Evolutionary conservation across 306 rosid species (phyloP).

Genomic region (Astragalus membranaceus): DNA sequence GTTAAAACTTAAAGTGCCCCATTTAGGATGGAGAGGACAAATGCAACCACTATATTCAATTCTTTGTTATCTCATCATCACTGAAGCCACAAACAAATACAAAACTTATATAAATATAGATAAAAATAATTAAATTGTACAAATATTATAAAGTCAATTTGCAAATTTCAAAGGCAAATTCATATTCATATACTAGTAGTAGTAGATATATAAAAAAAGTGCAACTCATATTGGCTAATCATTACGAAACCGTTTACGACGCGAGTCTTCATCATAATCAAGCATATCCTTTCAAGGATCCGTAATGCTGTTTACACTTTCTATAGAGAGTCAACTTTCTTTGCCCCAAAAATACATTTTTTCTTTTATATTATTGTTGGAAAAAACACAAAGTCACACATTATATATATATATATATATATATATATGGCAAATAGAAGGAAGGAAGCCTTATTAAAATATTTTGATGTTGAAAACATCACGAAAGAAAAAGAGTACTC

Average conservation of each 20-base stretch:
- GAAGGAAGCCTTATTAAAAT: too few relatives aligned
- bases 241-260: slow-evolving; percentile 12
- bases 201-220: too few relatives aligned
- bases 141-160: slow-evolving; percentile 20
- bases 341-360: neutral
- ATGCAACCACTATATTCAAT: neutral
- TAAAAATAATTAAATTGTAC: neutral
- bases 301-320: slow-evolving; percentile 19
- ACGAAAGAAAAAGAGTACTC: too few relatives aligned
- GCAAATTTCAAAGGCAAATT: neutral
- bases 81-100: slow-evolving; percentile 10
- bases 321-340: neutral
- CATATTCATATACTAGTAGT: neutral
- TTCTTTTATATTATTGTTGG: too few relatives aligned
- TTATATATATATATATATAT: too few relatives aligned
- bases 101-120: neutral
- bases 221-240: slow-evolving; percentile 1
- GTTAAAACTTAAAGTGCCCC: slow-evolving; percentile 42
- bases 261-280: slow-evolving; percentile 1
- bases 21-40: slow-evolving; percentile 20
- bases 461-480: too few relatives aligned
- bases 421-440: too few relatives aligned
- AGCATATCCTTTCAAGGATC: slow-evolving; percentile 19
- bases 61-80: slow-evolving; percentile 17
- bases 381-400: too few relatives aligned